Percentiles rank a stretch among this genome's conserved stretches.
Conservation (phyloP, 164 flowering plant genomes). For the Nymphaea thermarum region DNA sequence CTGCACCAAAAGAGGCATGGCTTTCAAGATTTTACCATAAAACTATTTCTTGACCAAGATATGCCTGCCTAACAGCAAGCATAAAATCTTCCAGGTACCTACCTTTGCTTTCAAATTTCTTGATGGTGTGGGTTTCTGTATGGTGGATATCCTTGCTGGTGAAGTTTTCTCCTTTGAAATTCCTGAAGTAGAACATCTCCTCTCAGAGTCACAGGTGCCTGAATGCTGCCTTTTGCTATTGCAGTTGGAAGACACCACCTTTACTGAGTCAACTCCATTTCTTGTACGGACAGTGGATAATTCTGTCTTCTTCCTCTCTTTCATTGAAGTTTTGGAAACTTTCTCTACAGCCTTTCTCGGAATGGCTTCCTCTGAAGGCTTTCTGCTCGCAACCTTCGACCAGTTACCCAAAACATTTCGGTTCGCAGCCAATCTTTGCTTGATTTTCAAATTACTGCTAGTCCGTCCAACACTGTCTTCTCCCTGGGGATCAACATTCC, state of each 20-base stretch:
- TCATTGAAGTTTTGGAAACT: conserved; percentile 10
- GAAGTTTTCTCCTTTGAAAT: not conserved
- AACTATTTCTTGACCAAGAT: not conserved
- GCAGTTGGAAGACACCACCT: not conserved
- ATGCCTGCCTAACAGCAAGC: not conserved
- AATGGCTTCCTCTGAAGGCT: conserved; percentile 11
- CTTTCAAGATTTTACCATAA: not conserved
- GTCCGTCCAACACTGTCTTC: conserved; percentile 12
- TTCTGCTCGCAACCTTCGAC: conserved; percentile 8
- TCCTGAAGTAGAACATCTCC: not conserved
- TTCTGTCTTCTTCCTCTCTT: conserved; percentile 18
- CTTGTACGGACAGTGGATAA: not conserved
- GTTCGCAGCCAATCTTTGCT: not conserved
- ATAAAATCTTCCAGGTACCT: not conserved
- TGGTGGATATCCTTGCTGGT: not conserved
- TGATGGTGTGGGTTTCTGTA: not conserved
- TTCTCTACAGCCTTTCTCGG: conserved; percentile 5
- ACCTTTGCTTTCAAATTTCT: conserved; percentile 29
- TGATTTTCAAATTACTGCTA: conserved; percentile 13
- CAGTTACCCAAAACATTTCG: conserved; percentile 8
- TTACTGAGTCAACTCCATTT: not conserved
- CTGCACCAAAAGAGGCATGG: conserved; percentile 16
- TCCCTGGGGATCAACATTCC: conserved; percentile 13
- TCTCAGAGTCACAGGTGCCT: not conserved
- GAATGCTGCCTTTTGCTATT: not conserved